phyloP scores from a whole-genome alignment of 2,329 filamentous ascomycete genomes.

The Dactylellina sp. region DNA sequence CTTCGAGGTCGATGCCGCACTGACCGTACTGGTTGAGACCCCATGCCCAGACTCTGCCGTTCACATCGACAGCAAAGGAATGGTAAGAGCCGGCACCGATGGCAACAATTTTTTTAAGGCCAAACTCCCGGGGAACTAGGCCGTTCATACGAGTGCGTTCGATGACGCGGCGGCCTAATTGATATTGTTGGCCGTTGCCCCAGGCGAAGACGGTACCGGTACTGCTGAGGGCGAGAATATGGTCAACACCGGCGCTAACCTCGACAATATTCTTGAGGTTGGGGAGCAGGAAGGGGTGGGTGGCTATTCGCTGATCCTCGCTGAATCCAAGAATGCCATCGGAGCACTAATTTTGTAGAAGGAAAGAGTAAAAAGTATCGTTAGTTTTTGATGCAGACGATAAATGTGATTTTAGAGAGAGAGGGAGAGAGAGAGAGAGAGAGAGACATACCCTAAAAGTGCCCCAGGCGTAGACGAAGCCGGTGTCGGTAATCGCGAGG shows the following conservation, averaged over 20 bases:
- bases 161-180: constrained; percentile 74
- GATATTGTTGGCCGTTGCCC: constrained; percentile 76
- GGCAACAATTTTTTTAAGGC: constrained; percentile 71
- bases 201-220: constrained; percentile 73
- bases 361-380: too few species aligned
- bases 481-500: constrained; percentile 80
- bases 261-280: constrained; percentile 73
- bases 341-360: constrained; percentile 67
- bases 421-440: background rate
- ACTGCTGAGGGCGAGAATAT: constrained; percentile 71
- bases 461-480: constrained; percentile 84
- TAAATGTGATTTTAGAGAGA: background rate
- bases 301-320: constrained; percentile 68
- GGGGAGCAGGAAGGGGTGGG: constrained; percentile 70
- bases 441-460: constrained; percentile 74
- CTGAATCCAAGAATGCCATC: constrained; percentile 76
- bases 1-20: constrained; percentile 73
- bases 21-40: constrained; percentile 89
- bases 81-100: constrained; percentile 81
- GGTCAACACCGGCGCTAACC: constrained; percentile 72
- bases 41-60: constrained; percentile 81
- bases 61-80: constrained; percentile 78
- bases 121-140: constrained; percentile 70
- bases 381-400: background rate
- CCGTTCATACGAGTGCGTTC: constrained; percentile 71